Evolutionary conservation across 2,329 filamentous ascomycete species (phyloP).

Genomic region (Penicillium sclerotigenum): DNA sequence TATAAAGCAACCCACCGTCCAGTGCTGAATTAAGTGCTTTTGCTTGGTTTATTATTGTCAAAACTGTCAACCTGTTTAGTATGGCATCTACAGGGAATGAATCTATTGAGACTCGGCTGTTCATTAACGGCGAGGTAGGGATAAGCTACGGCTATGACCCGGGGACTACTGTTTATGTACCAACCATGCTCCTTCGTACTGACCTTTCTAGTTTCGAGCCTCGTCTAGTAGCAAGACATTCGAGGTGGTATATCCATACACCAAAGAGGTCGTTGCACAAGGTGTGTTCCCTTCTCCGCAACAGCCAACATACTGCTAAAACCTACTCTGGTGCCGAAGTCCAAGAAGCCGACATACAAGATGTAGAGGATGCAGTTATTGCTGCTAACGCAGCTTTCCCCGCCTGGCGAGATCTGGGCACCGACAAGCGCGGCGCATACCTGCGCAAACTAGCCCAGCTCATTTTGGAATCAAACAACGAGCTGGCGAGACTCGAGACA

Average conservation of each 20-base stretch:
- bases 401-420: constrained; percentile 38
- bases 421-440: constrained; percentile 30
- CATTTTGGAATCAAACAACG: constrained; percentile 28
- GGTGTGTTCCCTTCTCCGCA: constrained; percentile 15
- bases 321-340: constrained; percentile 18
- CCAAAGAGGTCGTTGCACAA: constrained; percentile 28
- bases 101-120: constrained; percentile 33
- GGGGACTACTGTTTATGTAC: neutral
- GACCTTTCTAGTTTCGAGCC: constrained; percentile 23
- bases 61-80: neutral
- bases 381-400: constrained; percentile 40
- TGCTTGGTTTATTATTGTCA: neutral
- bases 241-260: constrained; percentile 30
- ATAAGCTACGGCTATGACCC: neutral
- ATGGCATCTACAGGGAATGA: constrained; percentile 14
- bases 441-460: constrained; percentile 34
- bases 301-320: neutral
- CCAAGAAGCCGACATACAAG: constrained; percentile 31
- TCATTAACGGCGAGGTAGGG: constrained; percentile 33
- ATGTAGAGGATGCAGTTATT: constrained; percentile 37
- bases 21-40: neutral
- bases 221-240: constrained; percentile 30
- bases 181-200: neutral
- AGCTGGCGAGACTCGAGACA: constrained; percentile 37
- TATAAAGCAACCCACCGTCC: neutral